Conservation (phyloP, 2,329 filamentous ascomycete genomes). For the Paraphoma chrysanthemicola region DNA sequence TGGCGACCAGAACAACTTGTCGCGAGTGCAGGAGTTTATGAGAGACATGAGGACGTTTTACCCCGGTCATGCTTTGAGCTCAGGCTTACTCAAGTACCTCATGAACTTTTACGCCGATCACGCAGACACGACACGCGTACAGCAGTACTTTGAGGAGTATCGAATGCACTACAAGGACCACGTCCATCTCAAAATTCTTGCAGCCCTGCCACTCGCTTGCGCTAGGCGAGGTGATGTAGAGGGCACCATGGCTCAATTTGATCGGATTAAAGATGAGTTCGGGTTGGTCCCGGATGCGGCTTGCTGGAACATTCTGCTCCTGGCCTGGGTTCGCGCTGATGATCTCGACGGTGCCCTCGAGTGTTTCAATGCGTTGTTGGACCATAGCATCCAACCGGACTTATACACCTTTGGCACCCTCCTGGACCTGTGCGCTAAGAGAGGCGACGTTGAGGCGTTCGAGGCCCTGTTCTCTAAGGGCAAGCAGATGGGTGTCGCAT, state of each 20-base stretch:
- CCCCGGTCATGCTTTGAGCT: slow-evolving; percentile 20
- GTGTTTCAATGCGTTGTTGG: slow-evolving; percentile 67
- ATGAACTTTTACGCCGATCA: slow-evolving; percentile 39
- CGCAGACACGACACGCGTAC: slow-evolving; percentile 42
- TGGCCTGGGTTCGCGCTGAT: slow-evolving; percentile 70
- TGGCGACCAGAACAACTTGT: slow-evolving; percentile 20
- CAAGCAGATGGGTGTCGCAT: slow-evolving; percentile 49
- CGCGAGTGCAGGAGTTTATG: slow-evolving; percentile 26
- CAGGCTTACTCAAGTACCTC: slow-evolving; percentile 27
- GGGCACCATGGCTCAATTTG: slow-evolving; percentile 67
- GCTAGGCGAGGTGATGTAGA: slow-evolving; percentile 70
- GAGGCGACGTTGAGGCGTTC: slow-evolving; percentile 76
- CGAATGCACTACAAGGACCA: slow-evolving; percentile 6
- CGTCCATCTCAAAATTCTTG: slow-evolving; percentile 21
- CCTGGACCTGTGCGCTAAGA: slow-evolving; percentile 73
- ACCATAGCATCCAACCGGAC: slow-evolving; percentile 62
- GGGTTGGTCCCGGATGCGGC: slow-evolving; percentile 62
- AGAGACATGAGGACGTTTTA: slow-evolving; percentile 37
- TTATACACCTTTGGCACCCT: slow-evolving; percentile 72
- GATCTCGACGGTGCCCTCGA: slow-evolving; percentile 71
- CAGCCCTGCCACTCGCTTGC: slow-evolving; percentile 70
- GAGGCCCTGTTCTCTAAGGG: slow-evolving; percentile 70
- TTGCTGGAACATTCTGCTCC: slow-evolving; percentile 80
- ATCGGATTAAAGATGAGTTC: slow-evolving; percentile 65
- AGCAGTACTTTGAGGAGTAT: slow-evolving; percentile 42